These are phyloP conservation scores for Massarina eburnea DNA, from an alignment of 2,329 filamentous ascomycete genomes.

Conservation along the genomic window DNA sequence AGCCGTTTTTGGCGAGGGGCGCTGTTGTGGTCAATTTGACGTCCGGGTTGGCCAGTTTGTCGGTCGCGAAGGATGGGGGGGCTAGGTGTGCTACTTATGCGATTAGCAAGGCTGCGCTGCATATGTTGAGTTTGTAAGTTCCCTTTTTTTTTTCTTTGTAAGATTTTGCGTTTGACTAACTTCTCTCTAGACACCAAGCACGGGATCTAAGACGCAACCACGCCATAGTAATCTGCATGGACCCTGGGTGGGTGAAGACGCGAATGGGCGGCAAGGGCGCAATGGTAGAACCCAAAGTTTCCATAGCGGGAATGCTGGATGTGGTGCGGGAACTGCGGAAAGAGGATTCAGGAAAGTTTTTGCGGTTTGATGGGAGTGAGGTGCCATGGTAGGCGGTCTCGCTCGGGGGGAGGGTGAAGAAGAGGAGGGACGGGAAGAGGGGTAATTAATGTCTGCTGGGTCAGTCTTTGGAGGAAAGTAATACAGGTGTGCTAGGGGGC, in stretches of 20 bases:
- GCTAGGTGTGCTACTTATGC: slow-evolving; percentile 44
- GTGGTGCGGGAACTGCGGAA: slow-evolving; percentile 34
- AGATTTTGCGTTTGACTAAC: no score
- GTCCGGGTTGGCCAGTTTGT: slow-evolving; percentile 36
- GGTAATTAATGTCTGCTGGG: no score
- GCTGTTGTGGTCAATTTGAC: slow-evolving; percentile 41
- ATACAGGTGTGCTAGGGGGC: no score
- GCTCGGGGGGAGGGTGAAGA: no score
- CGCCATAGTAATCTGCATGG: slow-evolving; percentile 43
- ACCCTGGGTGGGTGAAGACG: slow-evolving; percentile 51
- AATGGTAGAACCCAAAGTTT: slow-evolving; percentile 41
- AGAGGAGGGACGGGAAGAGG: no score
- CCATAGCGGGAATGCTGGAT: slow-evolving; percentile 44
- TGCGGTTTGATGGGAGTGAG: slow-evolving; percentile 37
- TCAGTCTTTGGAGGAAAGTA: no score
- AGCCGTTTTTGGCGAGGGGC: slow-evolving; percentile 28
- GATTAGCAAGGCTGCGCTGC: slow-evolving; percentile 49
- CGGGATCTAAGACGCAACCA: slow-evolving; percentile 40
- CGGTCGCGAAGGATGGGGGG: slow-evolving; percentile 28
- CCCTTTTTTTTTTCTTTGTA: no score
- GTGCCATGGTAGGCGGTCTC: slow-evolving; percentile 45
- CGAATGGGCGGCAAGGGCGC: slow-evolving; percentile 48
- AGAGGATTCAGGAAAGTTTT: slow-evolving; percentile 42
- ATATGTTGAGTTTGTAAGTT: slow-evolving; percentile 43
- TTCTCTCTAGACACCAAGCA: slow-evolving; percentile 47